phyloP scores from a whole-genome alignment of 768 basidiomycete species.

The Boletus vinaceobasis region DNA sequence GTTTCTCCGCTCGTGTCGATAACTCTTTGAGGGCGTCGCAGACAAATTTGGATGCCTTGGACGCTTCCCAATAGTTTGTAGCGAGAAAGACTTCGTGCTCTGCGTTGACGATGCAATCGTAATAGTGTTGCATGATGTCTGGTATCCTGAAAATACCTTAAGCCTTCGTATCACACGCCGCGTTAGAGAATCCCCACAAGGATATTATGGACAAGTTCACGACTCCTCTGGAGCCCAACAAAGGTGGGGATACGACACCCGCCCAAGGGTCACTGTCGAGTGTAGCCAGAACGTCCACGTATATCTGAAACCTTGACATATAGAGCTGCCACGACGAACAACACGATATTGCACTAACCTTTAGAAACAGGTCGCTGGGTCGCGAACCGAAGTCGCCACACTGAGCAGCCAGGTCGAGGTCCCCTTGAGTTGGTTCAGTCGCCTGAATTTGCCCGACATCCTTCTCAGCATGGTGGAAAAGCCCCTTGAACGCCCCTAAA shows the following conservation, averaged over 20 bases:
- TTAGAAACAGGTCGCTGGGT: constrained; percentile 59
- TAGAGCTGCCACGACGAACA: not conserved
- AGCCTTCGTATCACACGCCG: constrained; percentile 2
- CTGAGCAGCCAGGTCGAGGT: constrained; percentile 44
- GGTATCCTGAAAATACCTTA: constrained; percentile 44
- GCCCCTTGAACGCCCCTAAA: constrained; percentile 15
- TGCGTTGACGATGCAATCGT: constrained; percentile 57
- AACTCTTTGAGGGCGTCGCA: constrained; percentile 51
- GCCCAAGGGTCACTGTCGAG: constrained; percentile 53
- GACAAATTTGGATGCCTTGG: constrained; percentile 49
- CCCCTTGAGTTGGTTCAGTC: constrained; percentile 34
- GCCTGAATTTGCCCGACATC: constrained; percentile 18
- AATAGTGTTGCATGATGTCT: constrained; percentile 71
- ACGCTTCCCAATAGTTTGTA: constrained; percentile 60
- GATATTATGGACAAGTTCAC: constrained; percentile 62
- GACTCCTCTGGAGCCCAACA: constrained; percentile 61
- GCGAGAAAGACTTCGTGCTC: constrained; percentile 64
- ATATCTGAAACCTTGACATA: constrained; percentile 42
- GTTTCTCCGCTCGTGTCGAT: constrained; percentile 43
- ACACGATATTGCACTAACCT: constrained; percentile 35
- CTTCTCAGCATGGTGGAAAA: constrained; percentile 19
- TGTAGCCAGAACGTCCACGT: constrained; percentile 56
- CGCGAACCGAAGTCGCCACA: constrained; percentile 52
- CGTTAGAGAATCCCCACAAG: constrained; percentile 32
- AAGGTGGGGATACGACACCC: constrained; percentile 56